These are phyloP conservation scores for Dacryopinax spathularia DNA, from an alignment of 768 basidiomycete species.

Conservation along the genomic window DNA sequence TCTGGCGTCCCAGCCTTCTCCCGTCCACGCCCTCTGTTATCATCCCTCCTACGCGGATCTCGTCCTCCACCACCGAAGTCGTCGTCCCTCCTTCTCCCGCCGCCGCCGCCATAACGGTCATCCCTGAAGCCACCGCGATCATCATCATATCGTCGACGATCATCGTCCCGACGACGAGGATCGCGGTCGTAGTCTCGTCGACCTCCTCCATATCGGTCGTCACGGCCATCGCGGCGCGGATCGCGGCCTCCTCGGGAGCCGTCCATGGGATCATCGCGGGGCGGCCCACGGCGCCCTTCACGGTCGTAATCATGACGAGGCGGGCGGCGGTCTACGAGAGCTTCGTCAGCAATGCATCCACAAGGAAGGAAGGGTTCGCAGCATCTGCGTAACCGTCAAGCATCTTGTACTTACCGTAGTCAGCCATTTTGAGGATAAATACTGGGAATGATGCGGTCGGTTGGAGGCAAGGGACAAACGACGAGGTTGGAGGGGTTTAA, in stretches of 20 bases:
- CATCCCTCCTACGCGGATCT: conserved; percentile 17
- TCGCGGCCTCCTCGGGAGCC: not conserved
- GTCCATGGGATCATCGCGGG: not conserved
- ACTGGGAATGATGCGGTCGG: not conserved
- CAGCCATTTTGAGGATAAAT: not conserved
- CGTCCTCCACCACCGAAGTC: conserved; percentile 34
- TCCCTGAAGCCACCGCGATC: conserved; percentile 6
- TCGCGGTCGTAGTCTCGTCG: conserved; percentile 15
- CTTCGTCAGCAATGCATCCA: not conserved
- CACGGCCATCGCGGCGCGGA: conserved; percentile 6
- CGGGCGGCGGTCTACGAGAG: not conserved
- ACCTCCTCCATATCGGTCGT: conserved; percentile 44
- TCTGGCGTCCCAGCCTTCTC: conserved; percentile 54
- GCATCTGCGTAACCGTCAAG: not conserved
- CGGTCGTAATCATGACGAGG: not conserved
- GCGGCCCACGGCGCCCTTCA: not conserved
- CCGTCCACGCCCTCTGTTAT: conserved; percentile 21
- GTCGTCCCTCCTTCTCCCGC: not conserved
- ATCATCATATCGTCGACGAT: conserved; percentile 7
- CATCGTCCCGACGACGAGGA: conserved; percentile 20
- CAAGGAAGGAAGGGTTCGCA: not conserved
- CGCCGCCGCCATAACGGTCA: conserved; percentile 25
- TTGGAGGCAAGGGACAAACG: not conserved
- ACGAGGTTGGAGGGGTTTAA: not conserved
- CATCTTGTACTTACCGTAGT: not conserved